Base-by-base conservation (phyloP, 2,329 filamentous ascomycete species). In the Pyrenophora teres region DNA sequence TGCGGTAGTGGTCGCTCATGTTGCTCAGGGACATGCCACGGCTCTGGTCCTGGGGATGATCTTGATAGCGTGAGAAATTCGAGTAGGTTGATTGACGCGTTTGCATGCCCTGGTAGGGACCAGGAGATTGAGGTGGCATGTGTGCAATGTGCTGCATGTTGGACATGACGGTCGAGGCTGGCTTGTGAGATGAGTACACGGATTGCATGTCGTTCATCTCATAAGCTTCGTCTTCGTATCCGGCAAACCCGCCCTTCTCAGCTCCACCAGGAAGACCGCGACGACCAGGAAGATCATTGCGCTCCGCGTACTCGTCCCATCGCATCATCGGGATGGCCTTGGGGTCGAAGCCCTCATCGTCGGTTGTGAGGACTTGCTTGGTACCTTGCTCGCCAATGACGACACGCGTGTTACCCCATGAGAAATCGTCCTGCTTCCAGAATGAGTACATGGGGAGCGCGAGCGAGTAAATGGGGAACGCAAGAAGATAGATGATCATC, bases 351-450 rank as follows among this genome's bases (percentile, higher is more conserved):
- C 83, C 85, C 71, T 94, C 91, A 54, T 89, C 86, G 48, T 85
- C 83, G 2, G 92, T 85, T 0, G 92, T 92, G 46, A 99, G 82
- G n/a, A 97, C 80, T 70, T 96, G 86, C 78, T 96, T 96, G 71
- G 84, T 84, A 57, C 92, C 93, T 74, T 93, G 91, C 74, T 99
- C 94, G 53, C 92, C 93, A 61, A 97, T 89, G 62, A 99, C 94
- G 60, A 99, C 86, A 83, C 94, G 92, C 1, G 94, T 99, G 78
- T 94, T 97, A 82, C 94, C 94, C 94, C 94, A 99, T 2, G 87
- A 87, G 81, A 99, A 99, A 77, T 99, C 93, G 76, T 99, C 94
- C 75, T 97, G 92, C 77, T 97, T 96, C 94, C 94, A 99, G 87
- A 99, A 99, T 0, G 93, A 96, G 79, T 97, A 99, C 58, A 99